Base-by-base conservation (phyloP, 441 rosid species). In the Breynia disticha region DNA sequence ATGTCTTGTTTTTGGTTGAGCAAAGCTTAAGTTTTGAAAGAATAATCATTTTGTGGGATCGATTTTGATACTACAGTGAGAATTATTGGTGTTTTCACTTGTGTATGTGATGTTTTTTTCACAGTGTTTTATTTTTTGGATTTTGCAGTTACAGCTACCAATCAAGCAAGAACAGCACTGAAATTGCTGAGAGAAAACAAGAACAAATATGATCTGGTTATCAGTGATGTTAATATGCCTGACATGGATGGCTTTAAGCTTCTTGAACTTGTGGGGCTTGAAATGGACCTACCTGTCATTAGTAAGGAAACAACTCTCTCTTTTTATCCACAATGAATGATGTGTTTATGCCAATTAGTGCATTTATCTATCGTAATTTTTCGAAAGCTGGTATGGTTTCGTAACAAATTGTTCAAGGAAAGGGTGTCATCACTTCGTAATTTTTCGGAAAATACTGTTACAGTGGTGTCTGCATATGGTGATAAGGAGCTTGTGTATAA, bases 141-240 rank as follows among this genome's bases (percentile, higher is more conserved):
- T 32, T 63, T 51, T 70, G 63, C 76, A 94, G 99, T 94, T 54
- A 85, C 97, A 41, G 77, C 75, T 16, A 82, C 95, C 41, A 85
- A 77, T 76, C 93, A 87, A 63, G 81, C 96, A 3, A 69, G 62
- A 57, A 68, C 47, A 57, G 99, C 97, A 17, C 69, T 94, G 56
- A 76, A 77, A 32, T 59, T 90, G 87, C 68, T 94, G 54, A 84
- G 99, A 69, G 95, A 94, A 61, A 83, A 84, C 66, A 79, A 72
- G 48, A 72, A 71, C 62, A 78, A 69, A 65, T 90, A 68, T 70
- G 99, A 94, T 57, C 56, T 94, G 57, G 94, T 94, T 61, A 94
- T 94, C 52, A 94, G 96, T 57, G 99, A 94, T 78, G 99, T 94
- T 38, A 81, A 85, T 69, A 94, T 94, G 99, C 99, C 99, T 3